Percentiles rank a stretch among this genome's conserved stretches.
Conservation (phyloP, 1,284 basidiomycete genomes). For the Dichomitus squalens region DNA sequence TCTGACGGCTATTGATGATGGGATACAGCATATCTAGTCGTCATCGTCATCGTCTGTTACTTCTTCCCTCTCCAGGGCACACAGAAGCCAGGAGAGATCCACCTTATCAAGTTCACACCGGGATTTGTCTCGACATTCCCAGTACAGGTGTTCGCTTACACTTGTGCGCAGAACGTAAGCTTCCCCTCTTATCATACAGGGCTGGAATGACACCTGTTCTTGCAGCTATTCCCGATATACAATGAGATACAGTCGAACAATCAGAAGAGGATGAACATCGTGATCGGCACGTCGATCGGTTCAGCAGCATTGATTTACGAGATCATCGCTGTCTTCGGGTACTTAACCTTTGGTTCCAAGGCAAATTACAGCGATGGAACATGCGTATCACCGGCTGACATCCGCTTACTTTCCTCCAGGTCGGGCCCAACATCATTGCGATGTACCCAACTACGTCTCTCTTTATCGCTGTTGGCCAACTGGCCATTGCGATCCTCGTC, state of each 20-base stretch:
- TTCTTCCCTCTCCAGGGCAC: constrained; percentile 69
- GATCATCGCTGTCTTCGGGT: constrained; percentile 85
- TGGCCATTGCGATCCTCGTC: constrained; percentile 91
- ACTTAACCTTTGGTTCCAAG: constrained; percentile 92
- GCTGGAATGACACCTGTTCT: not conserved
- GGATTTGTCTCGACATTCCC: constrained; percentile 87
- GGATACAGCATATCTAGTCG: constrained; percentile 65
- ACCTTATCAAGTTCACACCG: constrained; percentile 73
- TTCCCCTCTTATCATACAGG: not conserved
- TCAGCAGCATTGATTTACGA: constrained; percentile 81
- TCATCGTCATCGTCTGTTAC: constrained; percentile 76
- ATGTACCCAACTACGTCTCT: constrained; percentile 95
- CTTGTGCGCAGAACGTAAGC: constrained; percentile 87
- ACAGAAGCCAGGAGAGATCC: constrained; percentile 62
- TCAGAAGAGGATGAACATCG: constrained; percentile 84
- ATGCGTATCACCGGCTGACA: not conserved
- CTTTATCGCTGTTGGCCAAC: constrained; percentile 90
- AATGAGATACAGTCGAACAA: constrained; percentile 89
- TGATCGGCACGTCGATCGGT: constrained; percentile 87
- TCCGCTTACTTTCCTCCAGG: constrained; percentile 47
- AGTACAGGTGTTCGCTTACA: constrained; percentile 94
- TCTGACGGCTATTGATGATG: not conserved
- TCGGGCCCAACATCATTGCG: constrained; percentile 89
- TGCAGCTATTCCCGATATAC: constrained; percentile 87
- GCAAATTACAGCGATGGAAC: constrained; percentile 37